phyloP scores from a whole-genome alignment of 129 eudicot genomes.

The sunflower (Helianthus annuus) region HanXRQr2.0-SUNRISE NC_035441.2:180606715-180607214 shows the following conservation, averaged over 20 bases:
- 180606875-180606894: too few species aligned
- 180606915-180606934: conserved; percentile 7
- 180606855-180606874: background rate
- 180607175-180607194: conserved; percentile 24
- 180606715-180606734: background rate
- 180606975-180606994: conserved; percentile 33
- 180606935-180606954: conserved; percentile 32
- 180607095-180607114: conserved; percentile 8
- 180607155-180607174: conserved; percentile 10
- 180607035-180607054: conserved; percentile 26
- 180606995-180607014: conserved; percentile 34
- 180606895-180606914: background rate
- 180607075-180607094: conserved; percentile 34
- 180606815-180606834: background rate
- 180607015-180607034: conserved; percentile 26
- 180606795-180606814: background rate
- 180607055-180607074: conserved; percentile 27
- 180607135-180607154: conserved; percentile 30
- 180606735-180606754: background rate
- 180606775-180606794: background rate
- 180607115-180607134: background rate
- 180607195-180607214: conserved; percentile 21
- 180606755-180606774: background rate
- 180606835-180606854: background rate
- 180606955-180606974: conserved; percentile 2